phyloP scores from a whole-genome alignment of 768 basidiomycete genomes.

The Terana coerulea region DNA sequence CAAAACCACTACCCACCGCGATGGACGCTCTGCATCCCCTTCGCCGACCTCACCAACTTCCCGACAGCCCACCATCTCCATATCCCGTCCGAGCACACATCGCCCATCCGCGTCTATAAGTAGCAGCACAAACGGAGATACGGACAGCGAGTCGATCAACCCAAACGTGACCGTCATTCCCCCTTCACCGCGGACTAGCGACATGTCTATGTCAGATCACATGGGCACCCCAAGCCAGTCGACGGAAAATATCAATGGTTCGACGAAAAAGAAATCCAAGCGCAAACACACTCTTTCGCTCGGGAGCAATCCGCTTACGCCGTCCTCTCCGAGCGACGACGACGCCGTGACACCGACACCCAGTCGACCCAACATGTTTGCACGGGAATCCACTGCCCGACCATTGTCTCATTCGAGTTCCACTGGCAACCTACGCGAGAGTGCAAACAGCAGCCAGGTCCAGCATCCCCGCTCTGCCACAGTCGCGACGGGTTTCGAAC shows the following conservation, averaged over 20 bases:
- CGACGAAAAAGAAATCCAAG: neutral
- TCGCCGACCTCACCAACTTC: constrained; percentile 1
- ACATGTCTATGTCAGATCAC: constrained; percentile 14
- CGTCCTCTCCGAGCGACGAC: constrained; percentile 16
- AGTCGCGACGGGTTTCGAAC: constrained; percentile 4
- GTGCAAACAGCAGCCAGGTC: constrained; percentile 1
- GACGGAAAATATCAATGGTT: neutral
- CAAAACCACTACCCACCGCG: constrained; percentile 14
- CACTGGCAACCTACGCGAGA: constrained; percentile 19
- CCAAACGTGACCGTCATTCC: constrained; percentile 31
- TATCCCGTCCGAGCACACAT: constrained; percentile 18
- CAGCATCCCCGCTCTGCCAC: constrained; percentile 22
- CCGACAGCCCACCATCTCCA: constrained; percentile 14
- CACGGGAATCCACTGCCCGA: constrained; percentile 8
- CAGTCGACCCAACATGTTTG: constrained; percentile 18
- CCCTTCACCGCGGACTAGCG: constrained; percentile 26
- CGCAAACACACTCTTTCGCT: constrained; percentile 14
- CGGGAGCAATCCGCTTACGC: constrained; percentile 2
- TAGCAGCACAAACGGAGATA: constrained; percentile 6
- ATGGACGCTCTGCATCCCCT: constrained; percentile 10
- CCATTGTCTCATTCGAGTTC: constrained; percentile 17
- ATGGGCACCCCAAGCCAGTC: constrained; percentile 2
- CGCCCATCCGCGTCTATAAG: constrained; percentile 9
- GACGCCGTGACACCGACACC: constrained; percentile 20
- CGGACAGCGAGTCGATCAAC: constrained; percentile 20